A percentile compares a stretch with the other conserved stretches of the same genome.
phyloP scores from a whole-genome alignment of 805 yeast genomes.

The Priceomyces haplophilus region DNA sequence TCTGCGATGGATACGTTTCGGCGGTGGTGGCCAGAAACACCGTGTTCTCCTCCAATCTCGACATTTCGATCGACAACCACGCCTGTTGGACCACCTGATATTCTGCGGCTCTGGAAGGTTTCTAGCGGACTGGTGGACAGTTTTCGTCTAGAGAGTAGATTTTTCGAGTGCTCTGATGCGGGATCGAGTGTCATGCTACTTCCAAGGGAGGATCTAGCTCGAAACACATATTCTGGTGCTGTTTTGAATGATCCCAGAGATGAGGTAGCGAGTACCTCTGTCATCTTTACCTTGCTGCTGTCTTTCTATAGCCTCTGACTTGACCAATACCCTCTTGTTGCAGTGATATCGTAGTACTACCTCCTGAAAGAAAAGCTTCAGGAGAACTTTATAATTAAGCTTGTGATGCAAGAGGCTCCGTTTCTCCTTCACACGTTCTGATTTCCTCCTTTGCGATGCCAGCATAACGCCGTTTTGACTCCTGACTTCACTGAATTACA shows the following conservation, averaged over 20 bases:
- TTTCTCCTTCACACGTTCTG: too few species aligned
- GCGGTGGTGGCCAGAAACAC: not conserved
- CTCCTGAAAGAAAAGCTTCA: too few species aligned
- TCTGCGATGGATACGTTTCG: not conserved
- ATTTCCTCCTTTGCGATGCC: not conserved
- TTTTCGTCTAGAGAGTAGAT: not conserved
- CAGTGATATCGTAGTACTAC: too few species aligned
- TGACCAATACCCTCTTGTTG: not conserved
- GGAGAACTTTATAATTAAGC: too few species aligned
- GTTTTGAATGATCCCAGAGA: slow-evolving; percentile 15
- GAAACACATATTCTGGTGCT: slow-evolving; percentile 5
- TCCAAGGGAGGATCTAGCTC: slow-evolving; percentile 2
- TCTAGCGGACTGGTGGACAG: not conserved
- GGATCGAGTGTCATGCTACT: slow-evolving; percentile 1
- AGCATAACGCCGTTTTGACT: not conserved
- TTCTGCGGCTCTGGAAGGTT: not conserved
- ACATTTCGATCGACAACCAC: not conserved
- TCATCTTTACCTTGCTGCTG: not conserved
- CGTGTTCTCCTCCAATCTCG: not conserved
- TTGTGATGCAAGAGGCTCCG: not conserved
- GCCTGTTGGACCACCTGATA: not conserved
- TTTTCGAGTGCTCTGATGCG: not conserved
- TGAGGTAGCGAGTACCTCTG: slow-evolving; percentile 6
- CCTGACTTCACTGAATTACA: not conserved
- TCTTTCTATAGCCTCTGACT: not conserved